Percentiles rank a stretch among this genome's conserved stretches.
Evolutionary conservation across 2,329 filamentous ascomycete species (phyloP).

Genomic region (Graphium sp.): DNA sequence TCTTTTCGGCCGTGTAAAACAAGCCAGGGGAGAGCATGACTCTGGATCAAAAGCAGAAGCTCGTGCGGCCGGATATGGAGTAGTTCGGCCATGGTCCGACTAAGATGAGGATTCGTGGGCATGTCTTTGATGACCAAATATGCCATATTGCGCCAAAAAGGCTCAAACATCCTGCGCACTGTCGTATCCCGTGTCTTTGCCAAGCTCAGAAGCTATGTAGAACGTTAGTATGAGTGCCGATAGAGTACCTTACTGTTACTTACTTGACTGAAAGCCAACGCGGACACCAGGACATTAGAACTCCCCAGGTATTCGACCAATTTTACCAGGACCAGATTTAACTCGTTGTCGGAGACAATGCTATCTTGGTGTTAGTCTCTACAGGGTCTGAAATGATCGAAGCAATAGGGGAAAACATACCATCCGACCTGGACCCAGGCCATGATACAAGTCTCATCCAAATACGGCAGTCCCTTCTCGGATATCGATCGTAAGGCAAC

Average conservation of each 20-base stretch:
- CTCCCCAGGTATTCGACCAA: slow-evolving; percentile 80
- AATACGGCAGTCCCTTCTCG: slow-evolving; percentile 45
- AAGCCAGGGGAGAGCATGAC: slow-evolving; percentile 70
- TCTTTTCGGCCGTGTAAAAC: slow-evolving; percentile 65
- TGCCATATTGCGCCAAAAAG: slow-evolving; percentile 79
- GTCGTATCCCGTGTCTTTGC: slow-evolving; percentile 47
- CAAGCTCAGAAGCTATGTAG: slow-evolving; percentile 54
- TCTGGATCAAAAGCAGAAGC: slow-evolving; percentile 61
- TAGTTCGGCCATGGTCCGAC: slow-evolving; percentile 64
- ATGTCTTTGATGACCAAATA: slow-evolving; percentile 73
- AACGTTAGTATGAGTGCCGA: too few relatives aligned
- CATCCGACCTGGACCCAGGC: slow-evolving; percentile 73
- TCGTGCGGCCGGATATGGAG: slow-evolving; percentile 59
- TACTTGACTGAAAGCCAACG: slow-evolving; percentile 70
- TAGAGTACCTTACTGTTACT: too few relatives aligned
- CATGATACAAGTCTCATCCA: slow-evolving; percentile 73
- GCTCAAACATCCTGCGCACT: slow-evolving; percentile 55
- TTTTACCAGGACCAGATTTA: slow-evolving; percentile 71
- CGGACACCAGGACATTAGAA: slow-evolving; percentile 61
- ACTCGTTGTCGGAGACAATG: slow-evolving; percentile 60
- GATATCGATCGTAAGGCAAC: slow-evolving; percentile 61
- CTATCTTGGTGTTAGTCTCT: slow-evolving; percentile 16
- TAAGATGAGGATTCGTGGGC: slow-evolving; percentile 63
- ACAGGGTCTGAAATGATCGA: slow-evolving; percentile 2
- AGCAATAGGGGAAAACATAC: slow-evolving; percentile 22